Percentiles rank a stretch among this genome's conserved stretches.
Conservation (phyloP, 148 eudicot species). For the Chenopodium quinoa region DNA sequence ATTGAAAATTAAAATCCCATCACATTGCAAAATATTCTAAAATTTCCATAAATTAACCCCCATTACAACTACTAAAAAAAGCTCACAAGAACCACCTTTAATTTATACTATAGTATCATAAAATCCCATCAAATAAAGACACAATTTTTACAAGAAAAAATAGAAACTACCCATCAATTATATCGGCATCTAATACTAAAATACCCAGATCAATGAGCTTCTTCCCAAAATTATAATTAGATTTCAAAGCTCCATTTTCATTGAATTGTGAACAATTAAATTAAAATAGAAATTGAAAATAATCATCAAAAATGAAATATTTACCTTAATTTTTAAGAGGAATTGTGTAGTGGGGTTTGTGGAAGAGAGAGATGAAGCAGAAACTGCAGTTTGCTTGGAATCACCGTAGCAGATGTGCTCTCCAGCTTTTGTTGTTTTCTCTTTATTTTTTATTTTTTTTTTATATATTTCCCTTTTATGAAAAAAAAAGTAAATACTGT, state of each 20-base stretch:
- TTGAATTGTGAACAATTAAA: background rate
- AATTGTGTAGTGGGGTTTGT: background rate
- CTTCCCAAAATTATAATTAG: background rate
- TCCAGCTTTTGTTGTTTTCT: background rate
- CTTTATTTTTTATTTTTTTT: background rate
- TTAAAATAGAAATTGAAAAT: background rate
- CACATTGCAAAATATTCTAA: constrained; percentile 1
- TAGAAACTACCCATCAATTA: constrained; percentile 1
- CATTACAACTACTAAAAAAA: constrained; percentile 8
- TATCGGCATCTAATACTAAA: background rate
- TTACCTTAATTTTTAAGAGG: constrained; percentile 5
- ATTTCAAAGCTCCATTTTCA: background rate
- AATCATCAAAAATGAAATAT: background rate
- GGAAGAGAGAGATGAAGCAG: constrained; percentile 8
- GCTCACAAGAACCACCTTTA: constrained; percentile 6
- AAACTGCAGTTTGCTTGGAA: background rate
- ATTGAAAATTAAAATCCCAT: background rate
- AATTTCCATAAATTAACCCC: constrained; percentile 4
- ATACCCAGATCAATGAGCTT: background rate
- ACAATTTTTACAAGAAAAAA: background rate
- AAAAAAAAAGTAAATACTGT: background rate
- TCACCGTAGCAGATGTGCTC: constrained; percentile 16
- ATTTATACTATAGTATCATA: background rate
- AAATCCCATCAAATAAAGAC: background rate
- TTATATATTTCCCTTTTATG: background rate